These are phyloP conservation scores for Apiotrichum sp. DNA, from an alignment of 1,284 basidiomycete species.

Conservation along the genomic window DNA sequence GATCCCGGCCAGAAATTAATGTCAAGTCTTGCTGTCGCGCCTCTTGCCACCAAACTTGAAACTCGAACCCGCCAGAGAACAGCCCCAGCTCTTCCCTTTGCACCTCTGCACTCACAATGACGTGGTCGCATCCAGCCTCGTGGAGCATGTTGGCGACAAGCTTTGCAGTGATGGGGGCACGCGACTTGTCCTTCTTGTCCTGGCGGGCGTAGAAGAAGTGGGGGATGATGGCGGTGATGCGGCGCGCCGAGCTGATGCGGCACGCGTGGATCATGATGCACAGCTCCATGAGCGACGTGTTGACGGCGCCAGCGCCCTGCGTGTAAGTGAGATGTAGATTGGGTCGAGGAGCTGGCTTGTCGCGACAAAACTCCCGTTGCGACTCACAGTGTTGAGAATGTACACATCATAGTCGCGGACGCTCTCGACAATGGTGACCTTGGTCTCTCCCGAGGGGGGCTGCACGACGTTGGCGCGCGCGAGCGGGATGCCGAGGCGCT, in stretches of 20 bases:
- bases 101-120: conserved; percentile 66
- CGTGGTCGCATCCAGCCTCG: conserved; percentile 95
- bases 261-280: conserved; percentile 99
- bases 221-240: conserved; percentile 94
- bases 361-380: not conserved
- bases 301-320: conserved; percentile 53
- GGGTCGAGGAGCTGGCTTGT: too few species aligned
- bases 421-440: conserved; percentile 86
- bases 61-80: too few species aligned
- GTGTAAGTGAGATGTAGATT: not conserved
- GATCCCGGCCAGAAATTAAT: too few species aligned
- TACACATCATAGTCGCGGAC: conserved; percentile 99
- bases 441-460: conserved; percentile 87
- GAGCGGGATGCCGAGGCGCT: conserved; percentile 77
- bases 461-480: conserved; percentile 77
- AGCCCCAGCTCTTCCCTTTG: too few species aligned
- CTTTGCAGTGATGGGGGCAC: conserved; percentile 97
- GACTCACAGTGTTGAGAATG: conserved; percentile 79
- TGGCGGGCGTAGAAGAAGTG: conserved; percentile 93
- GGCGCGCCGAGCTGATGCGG: conserved; percentile 90
- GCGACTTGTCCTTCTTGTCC: conserved; percentile 99
- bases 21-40: too few species aligned
- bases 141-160: conserved; percentile 99
- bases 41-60: not conserved
- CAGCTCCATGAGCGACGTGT: conserved; percentile 88